phyloP scores from a whole-genome alignment of 306 rosid species.

The Acacia melanoxylon region DNA sequence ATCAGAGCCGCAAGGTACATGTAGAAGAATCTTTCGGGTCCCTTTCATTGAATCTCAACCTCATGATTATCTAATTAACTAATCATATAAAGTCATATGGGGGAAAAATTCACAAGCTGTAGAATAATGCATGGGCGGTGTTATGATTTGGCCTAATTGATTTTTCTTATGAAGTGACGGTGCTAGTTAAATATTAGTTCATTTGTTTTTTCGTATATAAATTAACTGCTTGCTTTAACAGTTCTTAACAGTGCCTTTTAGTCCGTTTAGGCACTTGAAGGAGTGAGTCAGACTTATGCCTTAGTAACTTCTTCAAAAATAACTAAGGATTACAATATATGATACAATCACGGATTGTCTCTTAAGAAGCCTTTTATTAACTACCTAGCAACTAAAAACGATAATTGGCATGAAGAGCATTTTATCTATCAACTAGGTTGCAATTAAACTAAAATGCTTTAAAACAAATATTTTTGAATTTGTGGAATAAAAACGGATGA shows the following conservation, averaged over 20 bases:
- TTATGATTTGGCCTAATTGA: background rate
- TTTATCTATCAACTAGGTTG: too few species aligned
- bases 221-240: background rate
- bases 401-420: too few species aligned
- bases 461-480: too few species aligned
- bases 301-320: too few species aligned
- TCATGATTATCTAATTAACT: background rate
- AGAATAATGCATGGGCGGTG: background rate
- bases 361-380: too few species aligned
- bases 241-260: background rate
- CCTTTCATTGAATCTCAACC: conserved; percentile 27
- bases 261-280: background rate
- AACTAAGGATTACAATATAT: too few species aligned
- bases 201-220: background rate
- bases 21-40: conserved; percentile 6
- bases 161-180: background rate
- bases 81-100: background rate
- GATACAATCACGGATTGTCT: too few species aligned
- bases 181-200: background rate
- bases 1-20: background rate
- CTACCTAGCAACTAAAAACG: too few species aligned
- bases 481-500: too few species aligned
- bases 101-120: background rate
- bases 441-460: too few species aligned
- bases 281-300: too few species aligned